Evolutionary conservation across 176 grass and related monocot species (phyloP).

Genomic region (Eleusine coracana): DNA sequence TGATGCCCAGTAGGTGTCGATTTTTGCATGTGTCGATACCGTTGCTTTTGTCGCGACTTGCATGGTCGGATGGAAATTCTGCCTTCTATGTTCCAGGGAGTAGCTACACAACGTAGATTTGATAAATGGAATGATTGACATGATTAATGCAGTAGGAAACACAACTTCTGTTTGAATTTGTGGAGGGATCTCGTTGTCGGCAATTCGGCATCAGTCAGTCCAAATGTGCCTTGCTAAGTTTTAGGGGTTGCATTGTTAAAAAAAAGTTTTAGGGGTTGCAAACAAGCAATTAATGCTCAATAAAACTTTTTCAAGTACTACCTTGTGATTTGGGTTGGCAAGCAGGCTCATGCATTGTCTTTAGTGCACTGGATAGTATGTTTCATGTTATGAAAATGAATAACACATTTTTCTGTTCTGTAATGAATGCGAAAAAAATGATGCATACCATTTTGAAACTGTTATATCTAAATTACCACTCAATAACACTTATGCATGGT

Average conservation of each 20-base stretch:
- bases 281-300: background rate
- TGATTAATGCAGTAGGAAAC: conserved; percentile 16
- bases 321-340: conserved; percentile 6
- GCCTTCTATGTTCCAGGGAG: conserved; percentile 17
- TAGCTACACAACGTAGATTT: background rate
- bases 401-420: background rate
- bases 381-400: conserved; percentile 14
- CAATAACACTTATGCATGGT: background rate
- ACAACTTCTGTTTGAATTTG: background rate
- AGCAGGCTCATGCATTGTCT: conserved; percentile 8
- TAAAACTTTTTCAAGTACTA: background rate
- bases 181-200: background rate
- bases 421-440: background rate
- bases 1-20: background rate
- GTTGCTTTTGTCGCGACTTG: background rate
- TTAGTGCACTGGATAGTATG: background rate
- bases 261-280: background rate
- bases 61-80: background rate
- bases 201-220: background rate
- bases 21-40: background rate
- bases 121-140: background rate
- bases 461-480: background rate
- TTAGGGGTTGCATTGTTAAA: background rate
- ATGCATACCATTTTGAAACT: background rate
- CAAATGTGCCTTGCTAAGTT: background rate